These are phyloP conservation scores for Penicillium oxalicum DNA, from an alignment of 2,329 filamentous ascomycete genomes.

Conservation along the genomic window DNA sequence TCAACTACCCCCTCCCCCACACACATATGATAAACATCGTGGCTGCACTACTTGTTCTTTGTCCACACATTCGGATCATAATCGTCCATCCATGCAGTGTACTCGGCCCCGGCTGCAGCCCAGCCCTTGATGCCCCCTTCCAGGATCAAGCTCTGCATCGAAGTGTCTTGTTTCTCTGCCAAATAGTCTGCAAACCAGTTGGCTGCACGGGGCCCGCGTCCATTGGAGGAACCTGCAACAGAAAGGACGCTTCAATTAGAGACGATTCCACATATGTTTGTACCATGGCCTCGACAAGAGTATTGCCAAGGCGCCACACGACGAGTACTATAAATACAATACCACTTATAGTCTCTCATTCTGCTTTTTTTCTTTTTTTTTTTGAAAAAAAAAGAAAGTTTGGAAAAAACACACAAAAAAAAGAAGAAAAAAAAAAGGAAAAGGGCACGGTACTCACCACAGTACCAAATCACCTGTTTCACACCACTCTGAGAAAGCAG, in stretches of 20 bases:
- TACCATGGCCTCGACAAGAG: too few relatives aligned
- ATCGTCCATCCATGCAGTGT: slow-evolving; percentile 44
- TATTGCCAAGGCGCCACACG: not conserved
- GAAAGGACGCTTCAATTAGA: too few relatives aligned
- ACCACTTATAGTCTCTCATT: too few relatives aligned
- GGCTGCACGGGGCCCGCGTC: slow-evolving; percentile 51
- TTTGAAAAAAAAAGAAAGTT: too few relatives aligned
- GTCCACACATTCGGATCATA: slow-evolving; percentile 25
- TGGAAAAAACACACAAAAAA: not conserved
- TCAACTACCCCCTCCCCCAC: too few relatives aligned
- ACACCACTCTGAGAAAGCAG: slow-evolving; percentile 28
- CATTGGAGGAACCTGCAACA: slow-evolving; percentile 47
- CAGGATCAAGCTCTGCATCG: slow-evolving; percentile 47
- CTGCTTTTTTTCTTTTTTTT: too few relatives aligned
- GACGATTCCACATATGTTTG: too few relatives aligned
- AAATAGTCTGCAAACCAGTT: slow-evolving; percentile 53
- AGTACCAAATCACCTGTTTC: slow-evolving; percentile 37
- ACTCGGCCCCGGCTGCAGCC: slow-evolving; percentile 46
- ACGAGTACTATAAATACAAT: not conserved
- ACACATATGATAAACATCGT: not conserved
- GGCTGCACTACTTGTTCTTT: slow-evolving; percentile 4
- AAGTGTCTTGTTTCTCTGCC: slow-evolving; percentile 33
- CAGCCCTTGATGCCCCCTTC: slow-evolving; percentile 52
- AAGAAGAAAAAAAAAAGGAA: not conserved
- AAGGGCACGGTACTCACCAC: slow-evolving; percentile 27